phyloP scores from a whole-genome alignment of 1,284 basidiomycete species.

The Papiliotrema fonsecae region DNA sequence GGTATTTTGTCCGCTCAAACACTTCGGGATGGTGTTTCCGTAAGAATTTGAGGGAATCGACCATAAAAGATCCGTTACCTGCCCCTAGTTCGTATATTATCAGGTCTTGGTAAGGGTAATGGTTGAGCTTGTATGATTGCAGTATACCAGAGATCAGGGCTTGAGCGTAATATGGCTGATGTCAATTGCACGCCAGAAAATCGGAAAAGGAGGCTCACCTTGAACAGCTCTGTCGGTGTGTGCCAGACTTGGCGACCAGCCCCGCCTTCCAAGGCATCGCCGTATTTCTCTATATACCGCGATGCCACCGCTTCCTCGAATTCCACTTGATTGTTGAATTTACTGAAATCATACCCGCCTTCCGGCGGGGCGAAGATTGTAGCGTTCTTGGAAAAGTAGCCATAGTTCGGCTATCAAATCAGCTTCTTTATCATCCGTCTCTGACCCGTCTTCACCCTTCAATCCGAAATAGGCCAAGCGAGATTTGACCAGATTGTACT shows the following conservation, averaged over 20 bases:
- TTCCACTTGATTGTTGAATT: constrained; percentile 63
- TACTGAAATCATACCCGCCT: constrained; percentile 62
- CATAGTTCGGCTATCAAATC: constrained; percentile 66
- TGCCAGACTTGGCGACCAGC: constrained; percentile 95
- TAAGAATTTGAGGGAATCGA: constrained; percentile 79
- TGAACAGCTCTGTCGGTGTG: constrained; percentile 96
- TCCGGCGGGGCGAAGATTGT: constrained; percentile 72
- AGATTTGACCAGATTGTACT: background rate
- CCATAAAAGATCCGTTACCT: constrained; percentile 90
- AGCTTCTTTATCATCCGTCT: too few relatives aligned
- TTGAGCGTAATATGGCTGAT: constrained; percentile 86
- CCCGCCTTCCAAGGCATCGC: constrained; percentile 56
- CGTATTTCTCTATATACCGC: constrained; percentile 57
- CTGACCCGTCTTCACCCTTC: background rate
- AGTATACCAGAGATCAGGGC: constrained; percentile 84
- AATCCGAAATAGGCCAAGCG: background rate
- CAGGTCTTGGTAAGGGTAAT: constrained; percentile 93
- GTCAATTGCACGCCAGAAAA: background rate
- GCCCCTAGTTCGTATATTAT: constrained; percentile 96
- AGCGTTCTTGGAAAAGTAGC: constrained; percentile 91
- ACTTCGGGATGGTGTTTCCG: constrained; percentile 77
- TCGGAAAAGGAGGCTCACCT: constrained; percentile 55
- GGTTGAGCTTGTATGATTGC: constrained; percentile 85
- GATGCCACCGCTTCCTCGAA: constrained; percentile 77
- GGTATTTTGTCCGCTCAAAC: constrained; percentile 75